Conservation (phyloP, 179 eudicot species). For the Corrigiola litoralis region DNA sequence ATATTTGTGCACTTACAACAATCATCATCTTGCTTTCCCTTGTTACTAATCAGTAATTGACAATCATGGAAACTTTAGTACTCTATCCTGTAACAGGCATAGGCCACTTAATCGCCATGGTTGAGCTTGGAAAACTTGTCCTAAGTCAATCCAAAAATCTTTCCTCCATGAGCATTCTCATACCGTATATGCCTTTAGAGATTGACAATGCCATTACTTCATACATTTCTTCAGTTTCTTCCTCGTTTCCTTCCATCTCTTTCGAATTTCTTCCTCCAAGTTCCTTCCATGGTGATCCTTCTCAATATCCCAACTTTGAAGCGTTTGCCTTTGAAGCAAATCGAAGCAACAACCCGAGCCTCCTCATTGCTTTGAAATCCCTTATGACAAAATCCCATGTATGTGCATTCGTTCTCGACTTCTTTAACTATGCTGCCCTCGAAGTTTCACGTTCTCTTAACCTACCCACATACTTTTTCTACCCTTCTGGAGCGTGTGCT, state of each 20-base stretch:
- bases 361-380: constrained; percentile 2
- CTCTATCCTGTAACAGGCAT: constrained; percentile 38
- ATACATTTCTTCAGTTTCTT: constrained; percentile 27
- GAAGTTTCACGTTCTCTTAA: constrained; percentile 6
- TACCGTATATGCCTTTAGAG: constrained; percentile 5
- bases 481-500: constrained; percentile 26
- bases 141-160: constrained; percentile 15
- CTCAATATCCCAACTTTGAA: background rate
- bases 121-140: constrained; percentile 39
- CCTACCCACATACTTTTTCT: constrained; percentile 29
- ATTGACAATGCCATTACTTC: constrained; percentile 15
- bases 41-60: too few relatives aligned
- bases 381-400: background rate
- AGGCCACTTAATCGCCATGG: constrained; percentile 41
- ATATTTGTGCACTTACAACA: too few relatives aligned
- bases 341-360: constrained; percentile 7
- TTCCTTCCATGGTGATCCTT: constrained; percentile 15
- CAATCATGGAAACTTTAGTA: constrained; percentile 23
- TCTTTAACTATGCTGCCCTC: constrained; percentile 28
- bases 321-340: constrained; percentile 15
- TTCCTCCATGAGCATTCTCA: constrained; percentile 30
- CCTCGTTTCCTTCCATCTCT: constrained; percentile 32
- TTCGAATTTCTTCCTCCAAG: constrained; percentile 32
- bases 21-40: too few relatives aligned
- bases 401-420: constrained; percentile 25